Evolutionary conservation across 1,284 basidiomycete genomes (phyloP).

Genomic region (Naganishia sp.): DNA sequence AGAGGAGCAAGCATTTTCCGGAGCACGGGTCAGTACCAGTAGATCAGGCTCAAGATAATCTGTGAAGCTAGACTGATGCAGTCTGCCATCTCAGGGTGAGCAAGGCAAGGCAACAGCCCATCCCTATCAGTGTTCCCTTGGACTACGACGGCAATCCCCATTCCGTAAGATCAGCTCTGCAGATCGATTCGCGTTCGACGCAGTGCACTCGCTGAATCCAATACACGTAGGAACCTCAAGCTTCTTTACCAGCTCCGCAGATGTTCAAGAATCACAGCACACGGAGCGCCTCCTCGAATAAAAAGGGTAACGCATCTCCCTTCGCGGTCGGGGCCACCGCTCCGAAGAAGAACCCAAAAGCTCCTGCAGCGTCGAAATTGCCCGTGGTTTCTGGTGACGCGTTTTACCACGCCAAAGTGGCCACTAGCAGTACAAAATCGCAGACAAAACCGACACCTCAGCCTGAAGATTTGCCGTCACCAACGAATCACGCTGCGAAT

Average conservation of each 20-base stretch:
- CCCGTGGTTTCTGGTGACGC: not conserved
- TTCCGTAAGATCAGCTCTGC: no score
- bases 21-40: not conserved
- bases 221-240: not conserved
- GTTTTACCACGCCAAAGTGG: not conserved
- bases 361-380: not conserved
- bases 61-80: no score
- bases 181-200: no score
- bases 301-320: not conserved
- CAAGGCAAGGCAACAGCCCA: no score
- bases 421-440: not conserved
- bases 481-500: not conserved
- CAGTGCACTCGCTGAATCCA: no score
- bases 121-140: no score
- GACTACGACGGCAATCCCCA: no score
- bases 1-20: slow-evolving; percentile 8
- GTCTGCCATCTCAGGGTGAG: no score
- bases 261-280: not conserved
- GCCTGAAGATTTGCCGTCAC: not conserved
- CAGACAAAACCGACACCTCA: not conserved
- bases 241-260: not conserved
- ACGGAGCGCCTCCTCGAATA: not conserved
- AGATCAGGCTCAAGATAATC: no score
- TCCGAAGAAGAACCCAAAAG: not conserved
- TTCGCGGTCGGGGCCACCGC: not conserved